phyloP scores from a whole-genome alignment of 768 basidiomycete species.

The Pleurotus tuoliensis region DNA sequence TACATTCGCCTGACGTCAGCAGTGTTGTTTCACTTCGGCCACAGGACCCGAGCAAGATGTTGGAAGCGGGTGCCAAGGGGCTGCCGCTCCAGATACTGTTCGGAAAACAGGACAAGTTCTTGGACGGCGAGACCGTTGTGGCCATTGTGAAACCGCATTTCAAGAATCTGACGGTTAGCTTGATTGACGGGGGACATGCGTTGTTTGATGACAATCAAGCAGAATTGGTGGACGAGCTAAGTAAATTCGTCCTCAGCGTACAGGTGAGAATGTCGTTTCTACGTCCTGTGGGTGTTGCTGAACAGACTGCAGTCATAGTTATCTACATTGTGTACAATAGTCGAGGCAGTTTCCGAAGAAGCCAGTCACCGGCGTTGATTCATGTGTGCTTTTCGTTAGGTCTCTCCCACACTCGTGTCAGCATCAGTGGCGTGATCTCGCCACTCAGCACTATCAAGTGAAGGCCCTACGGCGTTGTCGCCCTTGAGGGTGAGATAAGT shows the following conservation, averaged over 20 bases:
- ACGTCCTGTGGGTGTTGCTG: background rate
- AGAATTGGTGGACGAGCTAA: constrained; percentile 18
- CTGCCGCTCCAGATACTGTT: constrained; percentile 23
- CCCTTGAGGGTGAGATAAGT: too few relatives aligned
- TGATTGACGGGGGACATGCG: constrained; percentile 23
- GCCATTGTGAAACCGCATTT: constrained; percentile 7
- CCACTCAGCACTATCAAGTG: too few relatives aligned
- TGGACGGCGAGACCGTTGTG: background rate
- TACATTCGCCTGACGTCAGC: constrained; percentile 17
- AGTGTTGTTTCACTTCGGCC: constrained; percentile 17
- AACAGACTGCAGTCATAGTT: too few relatives aligned
- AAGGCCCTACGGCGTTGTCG: too few relatives aligned
- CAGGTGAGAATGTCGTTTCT: background rate
- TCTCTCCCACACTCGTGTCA: too few relatives aligned
- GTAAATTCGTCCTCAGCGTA: constrained; percentile 5
- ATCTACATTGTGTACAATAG: too few relatives aligned
- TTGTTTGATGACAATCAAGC: constrained; percentile 26
- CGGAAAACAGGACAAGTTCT: background rate
- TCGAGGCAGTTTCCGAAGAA: too few relatives aligned
- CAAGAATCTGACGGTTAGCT: constrained; percentile 1
- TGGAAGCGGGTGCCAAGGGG: constrained; percentile 20
- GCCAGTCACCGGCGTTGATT: too few relatives aligned
- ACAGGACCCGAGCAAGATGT: constrained; percentile 22
- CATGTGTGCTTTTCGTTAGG: too few relatives aligned
- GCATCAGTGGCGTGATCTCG: too few relatives aligned